Conservation (phyloP, 345 rosid species). For the Eutrema japonicum region DNA sequence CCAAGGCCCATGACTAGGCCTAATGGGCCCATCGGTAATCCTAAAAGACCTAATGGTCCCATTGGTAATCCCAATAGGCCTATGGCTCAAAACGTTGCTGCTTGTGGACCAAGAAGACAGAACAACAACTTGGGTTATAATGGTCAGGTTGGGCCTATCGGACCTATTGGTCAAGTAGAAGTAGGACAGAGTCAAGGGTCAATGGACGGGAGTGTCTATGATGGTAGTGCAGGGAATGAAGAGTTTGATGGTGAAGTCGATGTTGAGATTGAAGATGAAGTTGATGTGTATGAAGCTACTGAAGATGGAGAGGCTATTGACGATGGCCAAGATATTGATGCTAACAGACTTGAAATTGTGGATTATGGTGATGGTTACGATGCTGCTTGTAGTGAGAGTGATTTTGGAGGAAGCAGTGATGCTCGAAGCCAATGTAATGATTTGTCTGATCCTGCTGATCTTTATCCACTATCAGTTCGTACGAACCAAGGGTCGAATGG, state of each 20-base stretch:
- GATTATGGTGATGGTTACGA: conserved; percentile 3
- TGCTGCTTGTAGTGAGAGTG: conserved; percentile 36
- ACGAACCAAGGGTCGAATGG: conserved; percentile 6
- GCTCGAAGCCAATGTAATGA: conserved; percentile 42
- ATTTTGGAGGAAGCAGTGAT: conserved; percentile 41
- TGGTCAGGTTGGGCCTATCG: conserved; percentile 10
- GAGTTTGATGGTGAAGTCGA: conserved; percentile 30
- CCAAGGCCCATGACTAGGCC: conserved; percentile 16
- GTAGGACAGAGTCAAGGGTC: conserved; percentile 22
- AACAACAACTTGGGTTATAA: conserved; percentile 27
- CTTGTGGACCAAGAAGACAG: conserved; percentile 16
- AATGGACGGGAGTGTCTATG: conserved; percentile 22
- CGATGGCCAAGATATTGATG: conserved; percentile 9
- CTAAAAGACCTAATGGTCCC: conserved; percentile 1
- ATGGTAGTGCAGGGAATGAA: conserved; percentile 8
- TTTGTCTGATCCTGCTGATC: conserved; percentile 24
- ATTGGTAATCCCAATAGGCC: background rate
- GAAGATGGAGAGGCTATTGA: conserved; percentile 16
- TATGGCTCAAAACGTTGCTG: background rate
- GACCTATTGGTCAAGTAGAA: background rate
- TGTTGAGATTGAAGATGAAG: conserved; percentile 34
- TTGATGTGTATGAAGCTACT: conserved; percentile 16
- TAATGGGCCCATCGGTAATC: background rate
- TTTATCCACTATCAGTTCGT: conserved; percentile 22
- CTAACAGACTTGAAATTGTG: conserved; percentile 23